Conservation (phyloP, 441 rosid species). For the Cnidoscolus chayamansa region DNA sequence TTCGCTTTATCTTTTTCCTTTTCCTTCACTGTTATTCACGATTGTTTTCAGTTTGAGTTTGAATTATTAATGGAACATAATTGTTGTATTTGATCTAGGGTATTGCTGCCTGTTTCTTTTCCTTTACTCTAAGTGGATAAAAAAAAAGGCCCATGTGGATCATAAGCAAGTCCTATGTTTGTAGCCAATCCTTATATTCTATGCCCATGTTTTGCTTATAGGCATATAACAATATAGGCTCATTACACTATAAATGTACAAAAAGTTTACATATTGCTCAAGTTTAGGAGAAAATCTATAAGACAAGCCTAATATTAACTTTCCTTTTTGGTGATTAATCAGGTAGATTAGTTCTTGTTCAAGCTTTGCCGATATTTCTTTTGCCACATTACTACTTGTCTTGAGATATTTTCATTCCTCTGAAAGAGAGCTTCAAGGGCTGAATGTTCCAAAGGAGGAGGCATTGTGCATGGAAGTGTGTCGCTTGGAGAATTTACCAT, state of each 20-base stretch:
- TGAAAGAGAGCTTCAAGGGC: constrained; percentile 25
- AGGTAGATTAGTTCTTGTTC: background rate
- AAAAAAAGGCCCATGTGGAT: no score
- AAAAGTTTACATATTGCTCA: no score
- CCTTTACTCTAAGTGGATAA: background rate
- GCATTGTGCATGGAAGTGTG: constrained; percentile 49
- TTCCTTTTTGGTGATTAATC: no score
- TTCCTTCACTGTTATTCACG: background rate
- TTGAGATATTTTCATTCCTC: constrained; percentile 22
- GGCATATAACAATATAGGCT: no score
- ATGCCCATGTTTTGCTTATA: no score
- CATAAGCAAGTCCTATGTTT: no score
- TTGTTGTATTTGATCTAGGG: background rate
- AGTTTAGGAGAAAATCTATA: no score
- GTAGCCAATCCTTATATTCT: no score
- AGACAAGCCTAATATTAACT: no score
- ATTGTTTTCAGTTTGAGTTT: background rate
- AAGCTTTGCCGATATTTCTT: constrained; percentile 23
- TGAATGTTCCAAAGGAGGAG: constrained; percentile 37
- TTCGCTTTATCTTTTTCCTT: background rate
- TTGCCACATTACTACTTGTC: constrained; percentile 36
- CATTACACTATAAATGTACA: no score
- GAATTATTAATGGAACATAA: background rate
- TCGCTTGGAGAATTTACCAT: constrained; percentile 50
- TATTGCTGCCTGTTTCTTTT: background rate